Evolutionary conservation across 2,329 filamentous ascomycete genomes (phyloP).

Genomic region (Phoma sp.): DNA sequence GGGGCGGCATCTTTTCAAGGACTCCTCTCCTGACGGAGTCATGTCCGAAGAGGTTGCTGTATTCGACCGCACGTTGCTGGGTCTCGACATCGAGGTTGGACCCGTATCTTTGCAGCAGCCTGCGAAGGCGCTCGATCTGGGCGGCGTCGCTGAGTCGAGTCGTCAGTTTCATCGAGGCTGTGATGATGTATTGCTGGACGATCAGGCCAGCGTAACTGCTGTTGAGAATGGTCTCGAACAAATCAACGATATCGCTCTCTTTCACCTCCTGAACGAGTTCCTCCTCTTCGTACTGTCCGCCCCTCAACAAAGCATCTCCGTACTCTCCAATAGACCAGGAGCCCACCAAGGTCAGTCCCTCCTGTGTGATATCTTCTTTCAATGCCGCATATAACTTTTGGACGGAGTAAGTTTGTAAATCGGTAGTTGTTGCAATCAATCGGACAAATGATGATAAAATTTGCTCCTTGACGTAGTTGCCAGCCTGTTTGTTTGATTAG

Average conservation of each 20-base stretch:
- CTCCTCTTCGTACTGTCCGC: constrained; percentile 92
- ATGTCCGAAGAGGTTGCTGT: constrained; percentile 89
- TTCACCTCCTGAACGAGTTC: constrained; percentile 83
- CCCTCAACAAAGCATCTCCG: constrained; percentile 84
- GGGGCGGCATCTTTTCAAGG: constrained; percentile 95
- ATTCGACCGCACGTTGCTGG: constrained; percentile 94
- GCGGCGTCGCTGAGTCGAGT: constrained; percentile 81
- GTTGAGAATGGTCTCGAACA: constrained; percentile 91
- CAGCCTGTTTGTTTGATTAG: constrained; percentile 59
- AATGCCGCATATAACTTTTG: constrained; percentile 91
- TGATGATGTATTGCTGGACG: constrained; percentile 94
- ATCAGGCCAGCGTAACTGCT: constrained; percentile 93
- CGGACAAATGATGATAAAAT: constrained; percentile 97
- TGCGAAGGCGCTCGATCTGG: constrained; percentile 85
- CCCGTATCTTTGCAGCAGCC: constrained; percentile 77
- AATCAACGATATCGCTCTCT: constrained; percentile 87
- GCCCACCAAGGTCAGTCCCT: constrained; percentile 89
- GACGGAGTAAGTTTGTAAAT: constrained; percentile 93
- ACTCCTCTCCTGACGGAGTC: constrained; percentile 88
- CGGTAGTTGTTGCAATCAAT: constrained; percentile 90
- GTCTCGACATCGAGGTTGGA: constrained; percentile 93
- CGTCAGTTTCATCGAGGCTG: constrained; percentile 91
- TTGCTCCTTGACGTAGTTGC: constrained; percentile 97
- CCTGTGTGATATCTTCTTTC: constrained; percentile 97
- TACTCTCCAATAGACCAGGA: constrained; percentile 99